Evolutionary conservation across 148 eudicot species (phyloP), one percentile per base, ranked within the genome.

Genomic region (Vaccinium corymbosum): DNA sequence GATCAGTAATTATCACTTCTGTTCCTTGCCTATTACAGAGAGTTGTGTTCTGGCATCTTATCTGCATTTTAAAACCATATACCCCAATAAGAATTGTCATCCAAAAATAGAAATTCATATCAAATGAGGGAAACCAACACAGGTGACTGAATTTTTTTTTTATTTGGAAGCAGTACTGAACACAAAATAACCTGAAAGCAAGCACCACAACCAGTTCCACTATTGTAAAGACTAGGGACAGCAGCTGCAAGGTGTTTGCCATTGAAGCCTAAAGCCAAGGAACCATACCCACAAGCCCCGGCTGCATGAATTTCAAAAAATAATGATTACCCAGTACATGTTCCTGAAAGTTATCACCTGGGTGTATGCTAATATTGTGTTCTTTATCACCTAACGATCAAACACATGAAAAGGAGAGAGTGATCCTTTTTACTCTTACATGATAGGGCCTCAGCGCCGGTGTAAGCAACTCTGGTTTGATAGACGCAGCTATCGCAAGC

Each of bases 281-380:
- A 79, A 73, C 98, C 96, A 86, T 95, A 95, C 64, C 98, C 98
- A 89, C 98, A 95, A 62, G 95, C 94, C 78, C 96, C 96, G 49
- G 90, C 94, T 90, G 89, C 88, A 88, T 81, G 83, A 85, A 71
- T 52, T 53, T 64, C 10, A 38, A 16, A 15, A 6, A 7, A 71
- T 83, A 51, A 86, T 12, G 11, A 73, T 20, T 29, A 85, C 83
- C 87, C 85, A 81, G 55, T 72, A 79, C 10, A 20, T 82, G 35
- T 72, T 73, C 49, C 9, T 17, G 73, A 13, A 70, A 70, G 80
- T 32, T 64, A 55, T 48, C 56, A 85, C n/a, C 78, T 79, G 80
- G 88, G 88, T 59, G 19, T 3, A 46, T 59, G 27, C 80, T 73
- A 42, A 55, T 46, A 71, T 53, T 35, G 71, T 19, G 35, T 57